Base-by-base conservation (phyloP, 495 filamentous ascomycete genomes). In the Amorphotheca resinae region DNA sequence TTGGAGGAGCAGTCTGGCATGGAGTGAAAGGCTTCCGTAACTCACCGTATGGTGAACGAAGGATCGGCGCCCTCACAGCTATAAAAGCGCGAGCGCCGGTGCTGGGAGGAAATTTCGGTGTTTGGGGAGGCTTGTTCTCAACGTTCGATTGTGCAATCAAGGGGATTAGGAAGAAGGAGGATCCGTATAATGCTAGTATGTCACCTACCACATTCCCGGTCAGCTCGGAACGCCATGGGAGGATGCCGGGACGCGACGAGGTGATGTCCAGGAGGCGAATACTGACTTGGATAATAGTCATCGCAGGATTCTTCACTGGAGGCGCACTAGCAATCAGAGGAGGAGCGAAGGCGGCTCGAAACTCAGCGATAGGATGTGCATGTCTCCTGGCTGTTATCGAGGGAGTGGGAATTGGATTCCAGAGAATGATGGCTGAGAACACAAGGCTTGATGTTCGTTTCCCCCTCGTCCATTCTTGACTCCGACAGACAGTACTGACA, bases 101-200 rank as follows among this genome's bases (percentile, higher is more conserved):
- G 35, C 73, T 96, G 39, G 91, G 89, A 47, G 91, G 91, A 49
- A 98, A 98, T 70, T 98, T 98, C 51, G 91, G 89, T 51, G 82
- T 88, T 23, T 98, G 89, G 89, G 93, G 91, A 55, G 91, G 91
- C 49, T 57, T 96, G 32, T 96, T 98, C 67, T 82, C 76, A 46
- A 89, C 84, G 30, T 95, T 83, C 59, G 91, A 98, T 65, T 98
- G 91, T 67, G 85, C 87, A n/a, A 82, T 98, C 18, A 95, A 95
- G 70, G 89, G 89, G 33, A 67, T 95, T 28, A 69, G 91, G 48
- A 83, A 91, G 67, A 96, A 95, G 79, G 89, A 98, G 60, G 89
- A 96, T 59, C 87, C 91, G 23, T 95, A 82, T 66, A 95, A 95
- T 68, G 85, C 86, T 48, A 94, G 83, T 74, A 79, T 25, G 75